Evolutionary conservation across 768 basidiomycete genomes (phyloP), one percentile per base, ranked within the genome.

Genomic region (Calvatia gigantea): DNA sequence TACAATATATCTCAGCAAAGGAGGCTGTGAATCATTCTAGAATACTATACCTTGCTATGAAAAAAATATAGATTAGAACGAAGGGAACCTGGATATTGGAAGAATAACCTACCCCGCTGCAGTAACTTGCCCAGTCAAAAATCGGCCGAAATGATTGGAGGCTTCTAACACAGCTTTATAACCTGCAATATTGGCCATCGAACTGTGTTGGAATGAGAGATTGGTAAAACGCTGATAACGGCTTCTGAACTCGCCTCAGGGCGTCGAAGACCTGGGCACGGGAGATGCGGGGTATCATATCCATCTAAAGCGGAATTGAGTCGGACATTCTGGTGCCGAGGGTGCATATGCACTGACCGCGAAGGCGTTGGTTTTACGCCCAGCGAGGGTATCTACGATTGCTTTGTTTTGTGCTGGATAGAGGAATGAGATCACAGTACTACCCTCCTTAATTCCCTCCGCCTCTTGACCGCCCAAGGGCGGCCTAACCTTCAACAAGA

Each of bases 161-260:
- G 92, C 92, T 69, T 94, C 92, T 65, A 94, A 69, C 44, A 94
- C 91, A 37, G 92, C 92, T 68, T 94, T 92, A 69, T 94, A 94
- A 11, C 92, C 92, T n/a, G 91, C 82, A 38, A 92, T 94, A 65
- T 94, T 94, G n/a, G 88, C 86, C 92, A 94, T 94, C 23, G 91
- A 93, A 64, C 92, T 92, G 54, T 5, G 52, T 15, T 39, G 28
- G 44, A 42, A n/a, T 52, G 28, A 58, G 38, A 50, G 46, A 45
- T 50, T 29, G 11, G 15, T 53, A 54, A 1, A 25, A 12, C 48
- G 8, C 37, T 28, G 25, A 58, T 31, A 52, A 25, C 14, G 23
- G 35, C 41, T 53, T 25, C 59, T 52, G 33, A 42, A 53, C 68
- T 60, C 51, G 88, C 90, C 89, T 92, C 62, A 94, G 73, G 33